Percentiles rank a stretch among this genome's conserved stretches.
These are phyloP conservation scores for Xerocomellus chrysenteron DNA, from an alignment of 768 basidiomycete genomes.

Conservation along the genomic window DNA sequence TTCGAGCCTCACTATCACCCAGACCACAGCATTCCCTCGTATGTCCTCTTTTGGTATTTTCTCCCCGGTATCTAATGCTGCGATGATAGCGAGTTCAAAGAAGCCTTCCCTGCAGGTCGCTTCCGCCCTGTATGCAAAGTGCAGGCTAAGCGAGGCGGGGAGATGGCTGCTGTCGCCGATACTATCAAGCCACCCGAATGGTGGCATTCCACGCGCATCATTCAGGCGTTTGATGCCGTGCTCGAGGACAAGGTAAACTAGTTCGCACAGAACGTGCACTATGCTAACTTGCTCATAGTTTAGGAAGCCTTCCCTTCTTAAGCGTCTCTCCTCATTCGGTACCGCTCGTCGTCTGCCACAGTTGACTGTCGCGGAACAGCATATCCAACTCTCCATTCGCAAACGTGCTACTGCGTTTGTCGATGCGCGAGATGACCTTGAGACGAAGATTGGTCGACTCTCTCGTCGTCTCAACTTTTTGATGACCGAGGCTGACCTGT, in stretches of 20 bases:
- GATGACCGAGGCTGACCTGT: constrained; percentile 87
- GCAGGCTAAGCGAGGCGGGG: constrained; percentile 77
- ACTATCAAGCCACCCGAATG: constrained; percentile 88
- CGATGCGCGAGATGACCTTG: constrained; percentile 89
- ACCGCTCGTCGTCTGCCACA: constrained; percentile 66
- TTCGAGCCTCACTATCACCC: constrained; percentile 88
- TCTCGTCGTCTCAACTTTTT: constrained; percentile 85
- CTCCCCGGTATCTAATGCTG: neutral
- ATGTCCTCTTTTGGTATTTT: constrained; percentile 6
- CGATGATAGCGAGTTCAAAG: constrained; percentile 78
- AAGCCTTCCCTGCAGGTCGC: constrained; percentile 89
- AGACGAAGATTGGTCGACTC: constrained; percentile 88
- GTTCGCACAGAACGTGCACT: neutral
- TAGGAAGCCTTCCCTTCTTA: constrained; percentile 86
- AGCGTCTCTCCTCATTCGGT: constrained; percentile 79
- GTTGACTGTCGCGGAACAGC: constrained; percentile 77
- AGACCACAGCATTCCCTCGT: constrained; percentile 82
- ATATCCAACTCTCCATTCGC: constrained; percentile 84
- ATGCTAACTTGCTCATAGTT: constrained; percentile 44
- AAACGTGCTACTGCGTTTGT: constrained; percentile 94
- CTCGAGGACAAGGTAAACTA: constrained; percentile 73
- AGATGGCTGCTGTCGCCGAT: constrained; percentile 82
- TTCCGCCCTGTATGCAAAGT: constrained; percentile 92
- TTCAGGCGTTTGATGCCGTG: constrained; percentile 86
- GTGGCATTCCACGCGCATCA: constrained; percentile 92